Evolutionary conservation across 257 asterid genomes (phyloP).

Genomic region (Penstemon barbatus): DNA sequence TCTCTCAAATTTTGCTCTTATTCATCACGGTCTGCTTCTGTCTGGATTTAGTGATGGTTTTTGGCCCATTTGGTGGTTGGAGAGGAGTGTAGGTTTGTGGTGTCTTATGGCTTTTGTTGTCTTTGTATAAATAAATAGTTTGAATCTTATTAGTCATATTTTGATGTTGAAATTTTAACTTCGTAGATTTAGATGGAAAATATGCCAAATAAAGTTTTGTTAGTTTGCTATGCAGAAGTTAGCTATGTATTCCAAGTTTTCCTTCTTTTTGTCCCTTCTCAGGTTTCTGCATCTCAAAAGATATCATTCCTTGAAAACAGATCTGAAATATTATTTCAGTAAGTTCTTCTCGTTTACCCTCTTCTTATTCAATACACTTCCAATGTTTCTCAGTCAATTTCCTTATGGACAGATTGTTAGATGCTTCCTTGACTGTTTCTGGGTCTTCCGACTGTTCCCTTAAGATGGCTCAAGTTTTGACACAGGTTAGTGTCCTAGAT

Average conservation of each 20-base stretch:
- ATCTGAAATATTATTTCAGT: constrained; percentile 83
- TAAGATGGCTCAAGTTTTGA: constrained; percentile 83
- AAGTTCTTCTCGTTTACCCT: constrained; percentile 30
- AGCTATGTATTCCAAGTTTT: constrained; percentile 10
- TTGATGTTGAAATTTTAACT: constrained; percentile 9
- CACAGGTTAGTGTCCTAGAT: constrained; percentile 59
- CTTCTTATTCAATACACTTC: constrained; percentile 11
- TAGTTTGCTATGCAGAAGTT: constrained; percentile 16
- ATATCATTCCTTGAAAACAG: constrained; percentile 66
- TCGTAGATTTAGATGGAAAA: constrained; percentile 19
- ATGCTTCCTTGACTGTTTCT: constrained; percentile 75
- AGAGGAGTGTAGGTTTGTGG: constrained; percentile 1
- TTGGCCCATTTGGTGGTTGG: constrained; percentile 14
- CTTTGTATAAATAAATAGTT: constrained; percentile 13
- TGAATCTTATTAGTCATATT: constrained; percentile 8
- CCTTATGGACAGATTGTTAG: constrained; percentile 62
- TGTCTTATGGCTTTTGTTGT: constrained; percentile 6
- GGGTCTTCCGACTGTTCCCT: constrained; percentile 87
- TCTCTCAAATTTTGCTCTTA: constrained; percentile 10
- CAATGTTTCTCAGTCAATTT: constrained; percentile 23
- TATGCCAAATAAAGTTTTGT: not conserved
- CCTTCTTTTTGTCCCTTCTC: constrained; percentile 23
- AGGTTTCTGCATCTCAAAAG: constrained; percentile 86
- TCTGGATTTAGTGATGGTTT: not conserved
- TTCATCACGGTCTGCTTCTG: not conserved